These are phyloP conservation scores for Tylopilus intermedius DNA, from an alignment of 768 basidiomycete species.

Conservation along the genomic window DNA sequence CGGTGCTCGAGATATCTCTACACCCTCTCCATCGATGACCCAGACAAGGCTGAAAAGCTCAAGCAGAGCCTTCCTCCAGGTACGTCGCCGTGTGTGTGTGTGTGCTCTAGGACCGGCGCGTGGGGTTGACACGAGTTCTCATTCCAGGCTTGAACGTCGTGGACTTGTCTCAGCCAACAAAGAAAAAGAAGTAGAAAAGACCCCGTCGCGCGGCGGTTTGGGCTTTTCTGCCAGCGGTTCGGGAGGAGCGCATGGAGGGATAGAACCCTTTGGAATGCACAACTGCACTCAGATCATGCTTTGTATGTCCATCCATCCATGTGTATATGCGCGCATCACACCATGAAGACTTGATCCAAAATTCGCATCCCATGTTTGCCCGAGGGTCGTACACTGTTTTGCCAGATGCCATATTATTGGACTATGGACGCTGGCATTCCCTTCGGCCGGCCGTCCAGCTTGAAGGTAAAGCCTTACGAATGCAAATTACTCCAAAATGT, in stretches of 20 bases:
- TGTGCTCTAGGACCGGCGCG: neutral
- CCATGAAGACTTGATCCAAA: slow-evolving; percentile 8
- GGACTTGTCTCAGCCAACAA: slow-evolving; percentile 55
- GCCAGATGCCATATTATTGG: too few relatives aligned
- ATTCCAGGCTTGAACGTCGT: slow-evolving; percentile 62
- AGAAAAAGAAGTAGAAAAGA: slow-evolving; percentile 70
- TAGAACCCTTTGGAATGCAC: neutral
- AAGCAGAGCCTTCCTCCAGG: slow-evolving; percentile 93
- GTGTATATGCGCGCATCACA: slow-evolving; percentile 18
- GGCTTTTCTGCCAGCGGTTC: slow-evolving; percentile 2
- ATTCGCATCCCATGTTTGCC: neutral
- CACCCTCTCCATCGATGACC: slow-evolving; percentile 93
- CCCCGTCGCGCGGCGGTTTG: slow-evolving; percentile 1
- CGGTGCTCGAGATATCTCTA: slow-evolving; percentile 95
- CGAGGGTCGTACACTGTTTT: neutral
- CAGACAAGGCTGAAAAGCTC: slow-evolving; percentile 98
- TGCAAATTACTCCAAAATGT: neutral
- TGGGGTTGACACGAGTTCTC: neutral
- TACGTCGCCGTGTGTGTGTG: slow-evolving; percentile 34
- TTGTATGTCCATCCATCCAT: slow-evolving; percentile 15
- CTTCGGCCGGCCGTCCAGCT: neutral
- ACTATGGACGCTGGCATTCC: too few relatives aligned
- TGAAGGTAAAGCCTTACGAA: neutral
- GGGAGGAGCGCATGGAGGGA: slow-evolving; percentile 1
- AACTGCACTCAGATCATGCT: slow-evolving; percentile 11